Conservation (phyloP, 768 basidiomycete genomes). For the Rubroboletus pulcherrimus region DNA sequence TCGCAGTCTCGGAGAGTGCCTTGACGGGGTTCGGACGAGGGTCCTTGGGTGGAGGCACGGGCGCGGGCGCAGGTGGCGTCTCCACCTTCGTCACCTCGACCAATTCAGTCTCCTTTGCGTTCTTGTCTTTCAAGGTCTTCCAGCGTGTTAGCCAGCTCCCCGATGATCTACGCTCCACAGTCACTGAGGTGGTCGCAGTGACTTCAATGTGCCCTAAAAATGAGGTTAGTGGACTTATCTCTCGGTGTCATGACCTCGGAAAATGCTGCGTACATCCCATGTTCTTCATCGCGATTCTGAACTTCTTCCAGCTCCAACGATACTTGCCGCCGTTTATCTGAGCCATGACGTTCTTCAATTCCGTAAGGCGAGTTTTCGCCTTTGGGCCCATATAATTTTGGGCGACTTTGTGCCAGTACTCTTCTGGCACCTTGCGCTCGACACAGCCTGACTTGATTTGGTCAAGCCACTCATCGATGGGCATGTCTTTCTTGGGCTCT, state of each 20-base stretch:
- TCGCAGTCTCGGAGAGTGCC: conserved; percentile 30
- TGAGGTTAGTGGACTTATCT: background rate
- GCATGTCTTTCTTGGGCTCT: conserved; percentile 61
- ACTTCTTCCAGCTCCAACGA: conserved; percentile 82
- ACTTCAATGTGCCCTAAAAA: conserved; percentile 64
- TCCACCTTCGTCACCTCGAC: conserved; percentile 30
- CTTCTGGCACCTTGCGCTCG: conserved; percentile 68
- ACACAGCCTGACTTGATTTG: conserved; percentile 69
- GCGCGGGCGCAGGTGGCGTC: conserved; percentile 5
- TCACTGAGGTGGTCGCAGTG: conserved; percentile 55
- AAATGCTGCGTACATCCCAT: conserved; percentile 66
- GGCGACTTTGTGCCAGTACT: conserved; percentile 80
- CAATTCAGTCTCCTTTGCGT: conserved; percentile 31
- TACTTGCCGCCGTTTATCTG: conserved; percentile 76
- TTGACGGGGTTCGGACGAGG: conserved; percentile 35
- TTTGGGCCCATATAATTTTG: conserved; percentile 72
- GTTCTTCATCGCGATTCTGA: conserved; percentile 70
- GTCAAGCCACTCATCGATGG: conserved; percentile 71
- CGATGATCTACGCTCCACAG: conserved; percentile 47
- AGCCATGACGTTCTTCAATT: conserved; percentile 69
- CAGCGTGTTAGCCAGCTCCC: conserved; percentile 51
- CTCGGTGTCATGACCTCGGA: background rate
- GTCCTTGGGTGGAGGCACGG: conserved; percentile 28
- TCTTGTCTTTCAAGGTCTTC: conserved; percentile 38
- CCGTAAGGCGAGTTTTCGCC: conserved; percentile 61